Base-by-base conservation (phyloP, 139 green algal species). In the Picochlorum sp. region DNA sequence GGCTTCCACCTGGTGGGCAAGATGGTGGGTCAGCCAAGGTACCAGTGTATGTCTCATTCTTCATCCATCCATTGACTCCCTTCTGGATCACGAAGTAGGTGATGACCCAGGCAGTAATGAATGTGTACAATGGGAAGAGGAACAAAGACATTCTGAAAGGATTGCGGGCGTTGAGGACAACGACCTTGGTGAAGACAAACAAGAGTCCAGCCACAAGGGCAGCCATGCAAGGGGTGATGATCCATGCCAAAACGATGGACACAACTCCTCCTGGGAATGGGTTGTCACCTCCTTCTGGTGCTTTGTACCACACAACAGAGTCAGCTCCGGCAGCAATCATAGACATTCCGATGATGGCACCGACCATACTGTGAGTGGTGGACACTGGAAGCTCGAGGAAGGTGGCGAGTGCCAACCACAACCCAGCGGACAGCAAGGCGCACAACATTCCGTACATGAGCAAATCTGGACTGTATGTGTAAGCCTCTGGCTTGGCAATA, bases 401-500 rank as follows among this genome's bases (percentile, higher is more conserved):
- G 44, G 67, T 83, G 74, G 30, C 80, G 70, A 45, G 75, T 73
- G 34, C 38, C 5, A 88, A 63, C 77, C 77, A 88, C 52, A 81
- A 45, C 20, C 73, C 79, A 4, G 83, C 72, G 1, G 79, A 70
- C 3, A 71, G 52, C 38, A 86, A 34, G 2, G 75, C 74, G 55
- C 74, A 84, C 20, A 90, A 56, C 74, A 88, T 87, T 41, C 83
- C 83, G 38, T 81, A 87, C 74, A 85, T 81, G 54, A 80, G 64
- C 26, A 85, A 52, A 8, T 82, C 69, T 15, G 81, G 81, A 20
- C 62, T 56, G n/a, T 71, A 52, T 1, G 28, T 47, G 50, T 76
- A 85, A 23, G 21, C 26, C 26, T 60, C 31, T 3, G 67, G 51
- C 34, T 85, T 67, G 31, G 72, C 73, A 28, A 83, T 77, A 45